phyloP scores from a whole-genome alignment of 805 yeast species.

The Spathaspora hagerdaliae region DNA sequence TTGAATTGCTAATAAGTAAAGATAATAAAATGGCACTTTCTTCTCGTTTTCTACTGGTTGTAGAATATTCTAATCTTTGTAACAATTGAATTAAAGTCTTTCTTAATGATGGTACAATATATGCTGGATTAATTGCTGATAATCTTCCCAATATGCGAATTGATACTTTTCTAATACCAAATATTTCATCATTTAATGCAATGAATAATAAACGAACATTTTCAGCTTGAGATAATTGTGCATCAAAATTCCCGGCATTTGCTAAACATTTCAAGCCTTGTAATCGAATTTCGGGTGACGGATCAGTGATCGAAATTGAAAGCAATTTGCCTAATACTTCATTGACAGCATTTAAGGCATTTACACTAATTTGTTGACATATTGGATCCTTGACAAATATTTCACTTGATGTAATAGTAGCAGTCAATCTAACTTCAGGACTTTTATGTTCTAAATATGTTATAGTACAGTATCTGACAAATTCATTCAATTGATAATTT shows the following conservation, averaged over 20 bases:
- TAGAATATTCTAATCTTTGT: conserved; percentile 81
- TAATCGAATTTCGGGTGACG: conserved; percentile 77
- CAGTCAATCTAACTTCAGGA: conserved; percentile 74
- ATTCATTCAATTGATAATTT: conserved; percentile 76
- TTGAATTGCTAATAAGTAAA: conserved; percentile 70
- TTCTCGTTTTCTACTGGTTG: conserved; percentile 70
- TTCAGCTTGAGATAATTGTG: conserved; percentile 91
- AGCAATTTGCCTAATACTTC: conserved; percentile 79
- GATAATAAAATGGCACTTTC: conserved; percentile 79
- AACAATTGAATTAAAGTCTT: conserved; percentile 81
- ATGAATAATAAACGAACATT: conserved; percentile 80
- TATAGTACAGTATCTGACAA: conserved; percentile 81
- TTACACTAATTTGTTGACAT: conserved; percentile 76
- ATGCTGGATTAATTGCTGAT: conserved; percentile 87
- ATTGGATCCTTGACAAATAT: conserved; percentile 77
- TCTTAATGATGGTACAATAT: conserved; percentile 87
- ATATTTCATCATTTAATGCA: conserved; percentile 87
- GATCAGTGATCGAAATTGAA: conserved; percentile 83
- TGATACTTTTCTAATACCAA: conserved; percentile 75
- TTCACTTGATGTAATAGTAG: conserved; percentile 79
- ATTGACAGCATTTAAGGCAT: conserved; percentile 77
- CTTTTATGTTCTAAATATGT: conserved; percentile 78
- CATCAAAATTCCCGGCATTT: conserved; percentile 68
- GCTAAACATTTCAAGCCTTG: conserved; percentile 68
- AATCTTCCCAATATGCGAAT: conserved; percentile 79